A percentile compares a stretch with the other conserved stretches of the same genome.
phyloP scores from a whole-genome alignment of 1,284 basidiomycete species.

The Ustilago cynodontis region DNA sequence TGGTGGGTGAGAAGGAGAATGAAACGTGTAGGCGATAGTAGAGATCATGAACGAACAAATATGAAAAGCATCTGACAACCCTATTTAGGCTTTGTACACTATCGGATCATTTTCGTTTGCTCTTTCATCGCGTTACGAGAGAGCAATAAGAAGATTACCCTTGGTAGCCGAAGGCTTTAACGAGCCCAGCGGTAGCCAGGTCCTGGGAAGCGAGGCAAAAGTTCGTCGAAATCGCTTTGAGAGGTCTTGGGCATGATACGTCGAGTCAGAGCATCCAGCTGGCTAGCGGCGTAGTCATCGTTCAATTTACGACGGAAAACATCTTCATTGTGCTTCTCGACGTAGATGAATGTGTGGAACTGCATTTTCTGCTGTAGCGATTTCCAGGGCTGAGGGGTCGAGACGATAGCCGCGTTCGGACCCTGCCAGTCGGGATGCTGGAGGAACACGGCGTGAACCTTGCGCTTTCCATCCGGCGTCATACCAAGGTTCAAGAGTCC shows the following conservation, averaged over 20 bases:
- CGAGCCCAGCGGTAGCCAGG: neutral
- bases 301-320: neutral
- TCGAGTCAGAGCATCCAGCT: conserved; percentile 2
- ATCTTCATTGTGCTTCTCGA: neutral
- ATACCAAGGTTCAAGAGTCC: neutral
- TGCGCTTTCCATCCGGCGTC: conserved; percentile 1
- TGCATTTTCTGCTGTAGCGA: conserved; percentile 8
- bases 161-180: no score
- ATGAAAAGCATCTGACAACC: no score
- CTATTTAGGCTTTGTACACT: no score
- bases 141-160: no score
- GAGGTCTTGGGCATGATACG: conserved; percentile 2
- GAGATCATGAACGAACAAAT: no score
- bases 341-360: conserved; percentile 11
- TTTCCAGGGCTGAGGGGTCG: conserved; percentile 14
- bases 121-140: no score
- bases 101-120: neutral
- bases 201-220: conserved; percentile 2
- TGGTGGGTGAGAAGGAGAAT: no score
- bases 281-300: neutral
- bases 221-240: neutral
- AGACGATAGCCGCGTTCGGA: conserved; percentile 12
- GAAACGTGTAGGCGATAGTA: no score
- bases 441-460: conserved; percentile 12
- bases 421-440: no score